Evolutionary conservation across 2,329 filamentous ascomycete species (phyloP).

Genomic region (Talaromyces pinophilus): DNA sequence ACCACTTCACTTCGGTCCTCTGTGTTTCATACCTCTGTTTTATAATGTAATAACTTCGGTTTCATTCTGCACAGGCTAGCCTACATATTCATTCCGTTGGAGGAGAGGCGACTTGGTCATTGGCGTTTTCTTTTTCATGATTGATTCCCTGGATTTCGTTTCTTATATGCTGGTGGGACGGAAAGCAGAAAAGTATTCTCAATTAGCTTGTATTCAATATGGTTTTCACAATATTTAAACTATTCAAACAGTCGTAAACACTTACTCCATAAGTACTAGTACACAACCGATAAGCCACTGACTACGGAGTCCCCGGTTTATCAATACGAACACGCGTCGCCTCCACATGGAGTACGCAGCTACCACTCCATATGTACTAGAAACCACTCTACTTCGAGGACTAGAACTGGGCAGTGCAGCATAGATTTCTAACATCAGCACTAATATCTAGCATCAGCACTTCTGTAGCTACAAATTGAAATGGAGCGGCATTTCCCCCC

Average conservation of each 20-base stretch:
- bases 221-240: background rate
- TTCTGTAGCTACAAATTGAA: background rate
- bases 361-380: too few relatives aligned
- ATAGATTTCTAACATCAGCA: background rate
- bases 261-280: background rate
- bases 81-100: background rate
- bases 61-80: background rate
- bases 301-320: background rate
- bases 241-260: background rate
- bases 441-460: background rate
- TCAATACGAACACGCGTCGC: background rate
- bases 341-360: background rate
- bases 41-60: background rate
- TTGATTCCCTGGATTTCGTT: constrained; percentile 11
- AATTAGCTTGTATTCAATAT: constrained; percentile 8
- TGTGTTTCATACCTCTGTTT: background rate
- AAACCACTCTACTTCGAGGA: too few relatives aligned
- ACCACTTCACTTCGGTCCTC: constrained; percentile 2
- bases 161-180: background rate
- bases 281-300: background rate
- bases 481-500: background rate
- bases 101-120: background rate
- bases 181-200: background rate
- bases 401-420: background rate
- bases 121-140: background rate